Evolutionary conservation across 306 rosid genomes (phyloP), one percentile per base, ranked within the genome.

Genomic region (Arachis hypogaea): DNA sequence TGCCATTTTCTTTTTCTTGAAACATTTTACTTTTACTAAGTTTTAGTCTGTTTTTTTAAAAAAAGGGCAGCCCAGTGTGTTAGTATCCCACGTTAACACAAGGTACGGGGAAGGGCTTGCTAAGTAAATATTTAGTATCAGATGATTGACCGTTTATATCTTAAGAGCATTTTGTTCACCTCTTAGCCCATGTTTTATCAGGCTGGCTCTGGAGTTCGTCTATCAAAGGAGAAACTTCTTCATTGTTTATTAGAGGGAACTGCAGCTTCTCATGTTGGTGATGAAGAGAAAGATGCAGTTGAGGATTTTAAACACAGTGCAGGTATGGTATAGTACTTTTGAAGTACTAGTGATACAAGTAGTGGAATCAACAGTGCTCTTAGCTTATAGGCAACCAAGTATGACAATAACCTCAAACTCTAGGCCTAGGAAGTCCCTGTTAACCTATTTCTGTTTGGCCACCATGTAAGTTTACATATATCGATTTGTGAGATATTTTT

Each of bases 161-260:
- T 5, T 51, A 5, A 29, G 74, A 69, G 1, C 14, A 41, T 66
- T 52, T 59, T 22, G 50, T 45, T 33, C 45, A 62, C 71, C 51
- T 42, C 54, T 71, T 50, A n/a, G 41, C 60, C 65, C 50, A 67
- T 74, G 57, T 61, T 79, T 65, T 60, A 47, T 50, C 79, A 92
- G 99, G 89, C 85, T 71, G 72, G 82, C 82, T 77, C 87, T 73
- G 93, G 90, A 82, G 79, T 60, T 69, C 36, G 83, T 76, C 75
- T 94, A 74, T 79, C 95, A 28, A 92, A 86, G 86, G 77, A 73
- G 66, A 84, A 83, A 69, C 78, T 92, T 66, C 83, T 87, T 47
- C 84, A 7, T 57, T 73, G 55, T 86, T 80, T 92, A 57, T 82
- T 94, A 42, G 96, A 89, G 81, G 99, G 92, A 33, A 92, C 97